Evolutionary conservation across 1,139 yeast genomes (phyloP).

Genomic region (Pichia sp.): DNA sequence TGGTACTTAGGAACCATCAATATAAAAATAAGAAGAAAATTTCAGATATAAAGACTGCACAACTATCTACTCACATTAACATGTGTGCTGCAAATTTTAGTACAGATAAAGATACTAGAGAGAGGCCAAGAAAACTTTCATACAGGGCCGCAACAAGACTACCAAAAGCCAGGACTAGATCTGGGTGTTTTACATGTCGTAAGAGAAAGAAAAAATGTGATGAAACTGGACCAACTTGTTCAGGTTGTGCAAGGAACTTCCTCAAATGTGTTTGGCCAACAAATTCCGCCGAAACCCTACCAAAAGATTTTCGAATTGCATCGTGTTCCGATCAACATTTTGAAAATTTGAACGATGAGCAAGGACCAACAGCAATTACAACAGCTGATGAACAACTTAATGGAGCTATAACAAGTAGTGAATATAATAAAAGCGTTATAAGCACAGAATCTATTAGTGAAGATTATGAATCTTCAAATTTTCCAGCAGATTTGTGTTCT

Average conservation of each 20-base stretch:
- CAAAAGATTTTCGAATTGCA: conserved; percentile 28
- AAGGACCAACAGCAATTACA: too few species aligned
- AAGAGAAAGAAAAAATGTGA: conserved; percentile 47
- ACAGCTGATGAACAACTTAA: too few species aligned
- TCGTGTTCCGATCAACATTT: conserved; percentile 19
- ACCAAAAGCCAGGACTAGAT: conserved; percentile 32
- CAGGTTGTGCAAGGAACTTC: conserved; percentile 35
- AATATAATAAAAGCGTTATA: too few species aligned
- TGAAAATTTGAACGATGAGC: not conserved
- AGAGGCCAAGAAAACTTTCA: conserved; percentile 2
- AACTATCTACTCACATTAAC: too few species aligned
- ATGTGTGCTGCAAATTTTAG: not conserved
- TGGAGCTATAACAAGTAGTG: too few species aligned
- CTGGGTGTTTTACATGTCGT: conserved; percentile 44
- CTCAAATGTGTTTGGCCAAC: conserved; percentile 39
- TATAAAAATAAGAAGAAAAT: too few species aligned
- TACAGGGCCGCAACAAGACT: conserved; percentile 12
- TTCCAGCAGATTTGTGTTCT: conserved; percentile 25
- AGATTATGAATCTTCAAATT: conserved; percentile 10
- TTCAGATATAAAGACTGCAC: too few species aligned
- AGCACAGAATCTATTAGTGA: too few species aligned
- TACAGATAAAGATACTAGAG: conserved; percentile 3
- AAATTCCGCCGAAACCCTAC: conserved; percentile 30
- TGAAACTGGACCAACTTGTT: conserved; percentile 36
- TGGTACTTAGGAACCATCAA: too few species aligned